Evolutionary conservation across 768 basidiomycete genomes (phyloP).

Genomic region (Pulveroboletus sp.): DNA sequence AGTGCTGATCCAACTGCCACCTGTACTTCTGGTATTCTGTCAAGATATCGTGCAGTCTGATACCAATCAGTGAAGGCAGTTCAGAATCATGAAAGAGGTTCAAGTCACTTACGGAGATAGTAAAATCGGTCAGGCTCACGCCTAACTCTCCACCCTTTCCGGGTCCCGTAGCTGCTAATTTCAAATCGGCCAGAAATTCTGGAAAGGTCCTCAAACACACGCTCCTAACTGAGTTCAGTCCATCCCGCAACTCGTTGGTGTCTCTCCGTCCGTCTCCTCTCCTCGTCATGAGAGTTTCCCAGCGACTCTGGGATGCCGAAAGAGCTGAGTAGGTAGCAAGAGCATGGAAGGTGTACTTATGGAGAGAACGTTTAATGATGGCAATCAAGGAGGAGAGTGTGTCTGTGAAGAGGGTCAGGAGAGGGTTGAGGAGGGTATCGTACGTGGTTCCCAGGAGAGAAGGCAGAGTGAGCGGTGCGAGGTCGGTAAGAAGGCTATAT

Average conservation of each 20-base stretch:
- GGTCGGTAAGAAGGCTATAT: slow-evolving; percentile 56
- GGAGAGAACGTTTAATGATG: slow-evolving; percentile 71
- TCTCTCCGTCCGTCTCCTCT: slow-evolving; percentile 44
- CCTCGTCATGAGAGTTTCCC: slow-evolving; percentile 60
- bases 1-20: slow-evolving; percentile 63
- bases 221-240: slow-evolving; percentile 55
- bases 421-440: slow-evolving; percentile 55
- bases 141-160: slow-evolving; percentile 56
- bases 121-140: slow-evolving; percentile 61
- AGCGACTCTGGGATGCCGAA: slow-evolving; percentile 50
- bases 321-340: slow-evolving; percentile 64
- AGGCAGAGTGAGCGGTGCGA: slow-evolving; percentile 55
- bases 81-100: background rate
- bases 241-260: slow-evolving; percentile 69
- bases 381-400: slow-evolving; percentile 58
- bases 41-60: slow-evolving; percentile 65
- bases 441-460: slow-evolving; percentile 55
- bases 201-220: slow-evolving; percentile 80
- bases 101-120: slow-evolving; percentile 41
- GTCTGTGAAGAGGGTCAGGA: slow-evolving; percentile 60
- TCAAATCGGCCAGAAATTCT: slow-evolving; percentile 76
- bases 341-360: slow-evolving; percentile 76
- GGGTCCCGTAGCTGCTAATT: slow-evolving; percentile 47
- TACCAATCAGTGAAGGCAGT: background rate
- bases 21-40: slow-evolving; percentile 65